Conservation (phyloP, 805 yeast species). For the Candida ipomoeae region DNA sequence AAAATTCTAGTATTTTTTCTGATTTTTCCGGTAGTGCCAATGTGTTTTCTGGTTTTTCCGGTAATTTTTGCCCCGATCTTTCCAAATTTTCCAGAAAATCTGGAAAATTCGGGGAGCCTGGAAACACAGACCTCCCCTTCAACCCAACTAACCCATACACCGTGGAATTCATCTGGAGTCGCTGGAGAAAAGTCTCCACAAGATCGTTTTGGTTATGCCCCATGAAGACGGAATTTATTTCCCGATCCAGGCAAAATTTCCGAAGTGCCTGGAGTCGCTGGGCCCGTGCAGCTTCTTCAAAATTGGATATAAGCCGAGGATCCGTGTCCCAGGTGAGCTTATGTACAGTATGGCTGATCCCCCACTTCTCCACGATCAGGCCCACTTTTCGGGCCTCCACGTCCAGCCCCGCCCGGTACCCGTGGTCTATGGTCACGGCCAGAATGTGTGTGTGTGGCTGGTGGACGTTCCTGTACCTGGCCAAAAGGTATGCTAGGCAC, state of each 20-base stretch:
- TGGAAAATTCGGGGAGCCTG: conserved; percentile 14
- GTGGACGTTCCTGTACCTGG: conserved; percentile 28
- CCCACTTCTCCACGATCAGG: conserved; percentile 28
- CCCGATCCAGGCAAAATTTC: conserved; percentile 33
- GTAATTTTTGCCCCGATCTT: no score
- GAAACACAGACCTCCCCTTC: conserved; percentile 25
- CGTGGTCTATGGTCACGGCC: conserved; percentile 69
- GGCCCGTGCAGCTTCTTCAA: conserved; percentile 59
- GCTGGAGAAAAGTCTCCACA: conserved; percentile 59
- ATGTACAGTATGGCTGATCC: conserved; percentile 29
- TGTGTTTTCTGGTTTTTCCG: no score
- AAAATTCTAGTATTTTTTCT: no score
- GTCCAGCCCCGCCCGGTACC: conserved; percentile 44
- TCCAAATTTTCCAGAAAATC: no score
- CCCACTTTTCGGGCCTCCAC: conserved; percentile 48
- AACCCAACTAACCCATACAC: conserved; percentile 59
- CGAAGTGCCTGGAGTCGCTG: conserved; percentile 47
- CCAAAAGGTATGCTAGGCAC: conserved; percentile 54
- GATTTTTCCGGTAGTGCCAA: no score
- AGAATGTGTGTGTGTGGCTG: conserved; percentile 30
- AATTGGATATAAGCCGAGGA: conserved; percentile 32
- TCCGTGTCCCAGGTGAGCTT: conserved; percentile 21
- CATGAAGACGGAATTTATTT: conserved; percentile 40
- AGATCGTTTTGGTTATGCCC: conserved; percentile 77
- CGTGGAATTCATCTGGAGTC: conserved; percentile 42